These are phyloP conservation scores for Solanum boliviense DNA, from an alignment of 257 asterid genomes.

Conservation along the genomic window DNA sequence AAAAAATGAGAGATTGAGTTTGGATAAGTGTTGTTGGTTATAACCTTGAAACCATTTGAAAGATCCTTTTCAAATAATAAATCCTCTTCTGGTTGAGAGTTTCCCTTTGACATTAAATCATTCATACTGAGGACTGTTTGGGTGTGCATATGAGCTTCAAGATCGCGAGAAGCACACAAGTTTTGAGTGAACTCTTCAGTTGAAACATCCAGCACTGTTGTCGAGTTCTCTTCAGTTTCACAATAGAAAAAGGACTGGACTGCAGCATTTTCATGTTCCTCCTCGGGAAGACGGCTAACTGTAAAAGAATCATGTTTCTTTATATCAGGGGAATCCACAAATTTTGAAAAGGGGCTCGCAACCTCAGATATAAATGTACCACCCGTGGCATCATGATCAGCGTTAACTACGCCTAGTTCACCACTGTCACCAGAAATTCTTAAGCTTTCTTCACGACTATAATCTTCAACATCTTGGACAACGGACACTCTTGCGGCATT, in stretches of 20 bases:
- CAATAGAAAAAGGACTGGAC: constrained; percentile 1
- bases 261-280: constrained; percentile 7
- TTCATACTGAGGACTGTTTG: constrained; percentile 2
- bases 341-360: constrained; percentile 7
- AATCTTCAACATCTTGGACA: constrained; percentile 12
- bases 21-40: constrained; percentile 10
- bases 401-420: constrained; percentile 1
- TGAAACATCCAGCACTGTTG: constrained; percentile 6
- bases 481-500: constrained; percentile 1
- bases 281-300: not conserved
- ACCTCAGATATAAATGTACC: constrained; percentile 13
- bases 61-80: constrained; percentile 1
- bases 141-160: constrained; percentile 3
- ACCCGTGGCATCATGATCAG: constrained; percentile 10
- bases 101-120: constrained; percentile 6
- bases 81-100: constrained; percentile 15
- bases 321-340: constrained; percentile 5
- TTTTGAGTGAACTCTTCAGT: not conserved
- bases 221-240: constrained; percentile 15
- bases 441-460: constrained; percentile 5
- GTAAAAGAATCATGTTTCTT: constrained; percentile 8
- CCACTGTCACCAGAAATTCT: constrained; percentile 6
- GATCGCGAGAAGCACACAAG: constrained; percentile 1
- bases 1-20: constrained; percentile 13
- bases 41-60: constrained; percentile 12